Base-by-base conservation (phyloP, 805 yeast species). In the Hanseniaspora lachancei region DNA sequence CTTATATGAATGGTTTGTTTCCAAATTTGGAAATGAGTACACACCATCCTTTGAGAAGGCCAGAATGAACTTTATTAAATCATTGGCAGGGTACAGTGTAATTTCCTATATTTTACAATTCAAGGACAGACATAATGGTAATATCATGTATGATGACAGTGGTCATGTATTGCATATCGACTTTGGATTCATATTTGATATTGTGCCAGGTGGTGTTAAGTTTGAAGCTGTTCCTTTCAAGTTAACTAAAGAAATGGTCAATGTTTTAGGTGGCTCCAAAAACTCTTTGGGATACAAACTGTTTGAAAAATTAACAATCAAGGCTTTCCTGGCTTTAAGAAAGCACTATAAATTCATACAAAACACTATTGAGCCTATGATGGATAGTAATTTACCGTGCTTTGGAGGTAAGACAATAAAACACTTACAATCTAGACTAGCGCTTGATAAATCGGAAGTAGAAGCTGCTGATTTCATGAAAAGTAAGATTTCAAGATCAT, bases 171-270 rank as follows among this genome's bases (percentile, higher is more conserved):
- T 95, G 59, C 99, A 93, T 69, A 87, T 95, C 69, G 99, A 93
- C 71, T 93, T 93, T 72, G 99, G 99, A 3, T 93, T 93, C 76
- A 89, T 96, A 64, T 95, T 93, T 67, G 99, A 93, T 71, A 93
- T 93, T 68, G 97, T 87, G 36, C 99, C 99, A 10, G 99, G 99
- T 61, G 98, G 98, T 38, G 97, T 93, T 49, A 87, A 83, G 64
- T 95, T 93, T 66, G 99, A 93, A 64, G 95, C 88, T n/a, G 96
- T 95, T 1, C 97, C 98, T 13, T 93, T 93, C 75, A 93, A 93
- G 67, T 77, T 93, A 60, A 93, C 98, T 3, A 86, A 84, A 62
- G 99, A 93, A 65, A 93, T 95, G 98, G 85, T 93, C 5, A 78
- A 80, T 66, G 97, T 93, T 1, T 80, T 93, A 83, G 98, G 98